Evolutionary conservation across 129 eudicot genomes (phyloP).

Genomic region (Apium graveolens): DNA sequence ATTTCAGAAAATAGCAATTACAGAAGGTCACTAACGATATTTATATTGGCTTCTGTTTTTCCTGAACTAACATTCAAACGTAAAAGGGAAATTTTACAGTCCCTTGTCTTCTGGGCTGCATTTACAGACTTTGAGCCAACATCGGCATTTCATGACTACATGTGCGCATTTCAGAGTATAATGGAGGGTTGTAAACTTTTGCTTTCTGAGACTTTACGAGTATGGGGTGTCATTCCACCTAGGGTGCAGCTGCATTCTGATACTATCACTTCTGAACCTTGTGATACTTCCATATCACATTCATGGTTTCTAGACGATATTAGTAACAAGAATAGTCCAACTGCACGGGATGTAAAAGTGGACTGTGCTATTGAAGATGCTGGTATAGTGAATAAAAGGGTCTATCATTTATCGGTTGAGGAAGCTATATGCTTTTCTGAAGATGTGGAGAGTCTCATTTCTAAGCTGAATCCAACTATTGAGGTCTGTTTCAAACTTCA

Average conservation of each 20-base stretch:
- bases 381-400: conserved; percentile 19
- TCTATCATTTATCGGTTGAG: conserved; percentile 36
- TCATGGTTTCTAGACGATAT: conserved; percentile 54
- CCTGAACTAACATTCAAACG: conserved; percentile 56
- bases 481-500: conserved; percentile 86
- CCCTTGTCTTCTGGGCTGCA: conserved; percentile 55
- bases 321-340: conserved; percentile 16
- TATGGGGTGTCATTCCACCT: conserved; percentile 45
- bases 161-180: conserved; percentile 64
- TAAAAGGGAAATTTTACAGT: conserved; percentile 53
- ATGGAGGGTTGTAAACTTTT: conserved; percentile 50
- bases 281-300: conserved; percentile 28
- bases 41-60: conserved; percentile 68
- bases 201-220: conserved; percentile 47
- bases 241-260: conserved; percentile 23
- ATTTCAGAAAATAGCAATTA: conserved; percentile 18
- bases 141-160: conserved; percentile 56
- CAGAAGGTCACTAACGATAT: conserved; percentile 53
- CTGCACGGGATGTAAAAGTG: conserved; percentile 15
- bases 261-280: conserved; percentile 15
- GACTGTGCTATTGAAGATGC: conserved; percentile 16
- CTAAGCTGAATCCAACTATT: conserved; percentile 50
- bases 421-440: conserved; percentile 39
- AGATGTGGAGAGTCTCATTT: conserved; percentile 48
- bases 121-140: conserved; percentile 66